phyloP scores from a whole-genome alignment of 805 yeast genomes.

The Maudiozyma bulderi region DNA sequence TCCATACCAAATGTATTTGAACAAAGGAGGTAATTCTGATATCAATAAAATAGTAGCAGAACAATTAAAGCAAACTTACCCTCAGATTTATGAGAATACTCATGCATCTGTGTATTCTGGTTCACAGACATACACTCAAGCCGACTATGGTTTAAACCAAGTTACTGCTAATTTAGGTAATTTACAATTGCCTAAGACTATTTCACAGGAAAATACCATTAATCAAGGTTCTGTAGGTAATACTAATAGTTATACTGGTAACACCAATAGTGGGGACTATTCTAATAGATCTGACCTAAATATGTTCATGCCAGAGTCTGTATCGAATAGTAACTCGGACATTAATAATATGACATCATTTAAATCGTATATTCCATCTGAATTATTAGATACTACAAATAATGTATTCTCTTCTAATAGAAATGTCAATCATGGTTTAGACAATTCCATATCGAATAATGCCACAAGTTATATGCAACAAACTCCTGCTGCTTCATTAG shows the following conservation, averaged over 20 bases:
- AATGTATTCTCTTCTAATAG: not conserved
- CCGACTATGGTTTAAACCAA: not conserved
- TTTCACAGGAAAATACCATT: too few species aligned
- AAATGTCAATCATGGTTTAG: not conserved
- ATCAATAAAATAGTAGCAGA: slow-evolving; percentile 9
- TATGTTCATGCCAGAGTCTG: not conserved
- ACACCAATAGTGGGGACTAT: too few species aligned
- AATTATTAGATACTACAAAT: not conserved
- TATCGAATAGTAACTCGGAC: not conserved
- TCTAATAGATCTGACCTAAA: not conserved
- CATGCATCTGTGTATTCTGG: not conserved
- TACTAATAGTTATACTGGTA: not conserved
- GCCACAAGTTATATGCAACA: not conserved
- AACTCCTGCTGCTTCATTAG: not conserved
- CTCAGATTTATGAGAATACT: slow-evolving; percentile 13
- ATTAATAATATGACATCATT: not conserved
- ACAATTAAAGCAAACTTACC: slow-evolving; percentile 19
- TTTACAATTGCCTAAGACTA: not conserved
- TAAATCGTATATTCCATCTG: not conserved
- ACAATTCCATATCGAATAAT: not conserved
- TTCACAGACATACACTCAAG: not conserved
- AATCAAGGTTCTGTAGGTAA: not conserved
- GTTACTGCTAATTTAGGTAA: not conserved
- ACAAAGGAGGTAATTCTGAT: not conserved
- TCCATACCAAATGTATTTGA: not conserved